These are phyloP conservation scores for Steccherinum ochraceum DNA, from an alignment of 768 basidiomycete species.

Conservation along the genomic window DNA sequence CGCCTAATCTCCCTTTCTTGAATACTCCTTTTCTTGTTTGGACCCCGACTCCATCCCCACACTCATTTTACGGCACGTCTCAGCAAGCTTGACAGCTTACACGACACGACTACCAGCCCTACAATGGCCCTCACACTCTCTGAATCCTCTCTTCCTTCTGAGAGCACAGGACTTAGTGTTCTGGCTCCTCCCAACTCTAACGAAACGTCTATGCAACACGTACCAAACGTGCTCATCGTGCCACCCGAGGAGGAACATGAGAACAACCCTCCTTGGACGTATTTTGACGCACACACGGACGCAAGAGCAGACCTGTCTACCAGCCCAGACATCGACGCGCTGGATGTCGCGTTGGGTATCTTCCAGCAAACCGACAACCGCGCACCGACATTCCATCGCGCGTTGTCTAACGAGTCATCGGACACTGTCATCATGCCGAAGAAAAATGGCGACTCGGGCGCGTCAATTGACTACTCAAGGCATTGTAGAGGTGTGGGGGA, in stretches of 20 bases:
- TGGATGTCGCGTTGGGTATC: constrained; percentile 21
- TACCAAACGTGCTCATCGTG: constrained; percentile 30
- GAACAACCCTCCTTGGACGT: constrained; percentile 26
- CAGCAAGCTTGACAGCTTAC: neutral
- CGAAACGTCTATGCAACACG: constrained; percentile 16
- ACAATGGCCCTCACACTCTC: constrained; percentile 22
- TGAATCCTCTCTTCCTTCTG: constrained; percentile 13
- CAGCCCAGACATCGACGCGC: constrained; percentile 23
- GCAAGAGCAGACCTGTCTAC: constrained; percentile 11
- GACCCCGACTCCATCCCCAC: neutral
- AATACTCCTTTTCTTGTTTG: neutral
- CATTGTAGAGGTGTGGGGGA: neutral
- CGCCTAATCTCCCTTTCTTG: neutral
- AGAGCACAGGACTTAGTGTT: constrained; percentile 6
- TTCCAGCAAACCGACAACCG: constrained; percentile 25
- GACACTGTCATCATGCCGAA: constrained; percentile 24
- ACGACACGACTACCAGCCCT: constrained; percentile 8
- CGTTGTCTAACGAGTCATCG: constrained; percentile 17
- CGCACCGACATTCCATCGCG: constrained; percentile 23
- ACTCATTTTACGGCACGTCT: neutral
- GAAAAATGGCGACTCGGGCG: constrained; percentile 5
- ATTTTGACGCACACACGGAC: constrained; percentile 25
- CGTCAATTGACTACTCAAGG: neutral
- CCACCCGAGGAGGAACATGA: constrained; percentile 32
- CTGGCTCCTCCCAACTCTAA: constrained; percentile 21